Evolutionary conservation across 2,329 filamentous ascomycete genomes (phyloP).

Genomic region (Phaeophleospora eucalypticola): DNA sequence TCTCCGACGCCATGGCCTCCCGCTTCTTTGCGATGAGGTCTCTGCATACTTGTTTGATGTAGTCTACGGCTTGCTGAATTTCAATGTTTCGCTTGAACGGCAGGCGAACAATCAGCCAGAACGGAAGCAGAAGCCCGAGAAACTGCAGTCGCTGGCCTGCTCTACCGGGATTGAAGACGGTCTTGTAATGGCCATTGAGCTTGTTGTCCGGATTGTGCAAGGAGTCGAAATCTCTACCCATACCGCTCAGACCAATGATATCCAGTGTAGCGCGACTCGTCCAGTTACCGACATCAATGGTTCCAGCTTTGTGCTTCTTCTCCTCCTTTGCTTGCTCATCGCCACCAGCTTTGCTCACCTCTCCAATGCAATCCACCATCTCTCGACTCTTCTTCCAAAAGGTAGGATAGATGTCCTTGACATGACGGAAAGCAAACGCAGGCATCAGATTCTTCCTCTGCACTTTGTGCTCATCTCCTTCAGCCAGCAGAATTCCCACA

Average conservation of each 20-base stretch:
- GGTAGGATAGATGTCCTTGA: conserved; percentile 46
- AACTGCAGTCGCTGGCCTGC: conserved; percentile 52
- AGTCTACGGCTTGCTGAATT: conserved; percentile 51
- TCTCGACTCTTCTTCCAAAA: conserved; percentile 49
- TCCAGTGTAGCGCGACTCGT: conserved; percentile 52
- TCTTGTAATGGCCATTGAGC: conserved; percentile 50
- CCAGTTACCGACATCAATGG: conserved; percentile 45
- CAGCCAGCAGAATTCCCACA: conserved; percentile 69
- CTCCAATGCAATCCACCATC: conserved; percentile 32
- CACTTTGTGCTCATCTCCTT: conserved; percentile 84
- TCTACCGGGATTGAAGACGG: conserved; percentile 46
- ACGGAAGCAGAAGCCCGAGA: conserved; percentile 55
- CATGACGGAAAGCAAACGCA: conserved; percentile 48
- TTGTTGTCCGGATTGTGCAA: conserved; percentile 49
- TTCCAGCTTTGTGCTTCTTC: conserved; percentile 30
- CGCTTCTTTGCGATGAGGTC: conserved; percentile 70
- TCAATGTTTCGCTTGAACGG: conserved; percentile 70
- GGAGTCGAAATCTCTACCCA: conserved; percentile 54
- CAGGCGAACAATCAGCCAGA: conserved; percentile 57
- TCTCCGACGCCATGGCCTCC: conserved; percentile 44
- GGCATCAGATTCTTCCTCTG: conserved; percentile 48
- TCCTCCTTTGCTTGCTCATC: conserved; percentile 12
- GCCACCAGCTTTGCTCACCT: conserved; percentile 30
- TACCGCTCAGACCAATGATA: conserved; percentile 55
- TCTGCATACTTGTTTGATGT: conserved; percentile 60